These are phyloP conservation scores for Saccharomyces kudriavzevii DNA, from an alignment of 805 yeast species.

Conservation along the genomic window DNA sequence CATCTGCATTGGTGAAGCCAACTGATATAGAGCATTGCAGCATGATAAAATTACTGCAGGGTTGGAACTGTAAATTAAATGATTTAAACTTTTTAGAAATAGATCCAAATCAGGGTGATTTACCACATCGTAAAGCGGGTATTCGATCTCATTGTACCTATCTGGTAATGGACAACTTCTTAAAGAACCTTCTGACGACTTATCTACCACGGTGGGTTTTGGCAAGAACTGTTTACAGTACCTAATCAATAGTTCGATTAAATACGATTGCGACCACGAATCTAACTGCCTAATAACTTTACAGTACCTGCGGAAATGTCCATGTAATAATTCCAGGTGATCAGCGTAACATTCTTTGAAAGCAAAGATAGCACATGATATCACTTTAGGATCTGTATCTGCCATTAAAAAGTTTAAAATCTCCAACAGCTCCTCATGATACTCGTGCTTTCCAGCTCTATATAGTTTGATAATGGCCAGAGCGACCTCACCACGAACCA, in stretches of 20 bases:
- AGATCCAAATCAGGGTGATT: constrained; percentile 50
- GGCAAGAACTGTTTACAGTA: constrained; percentile 59
- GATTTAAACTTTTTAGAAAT: constrained; percentile 41
- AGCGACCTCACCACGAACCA: constrained; percentile 74
- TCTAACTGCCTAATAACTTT: constrained; percentile 46
- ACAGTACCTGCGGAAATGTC: constrained; percentile 55
- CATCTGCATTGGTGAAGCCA: constrained; percentile 52
- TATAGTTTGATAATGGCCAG: constrained; percentile 58
- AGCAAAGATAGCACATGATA: constrained; percentile 58
- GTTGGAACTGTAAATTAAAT: constrained; percentile 44
- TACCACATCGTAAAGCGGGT: constrained; percentile 35
- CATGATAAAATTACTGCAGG: constrained; percentile 56
- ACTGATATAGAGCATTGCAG: constrained; percentile 45
- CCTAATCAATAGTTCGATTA: constrained; percentile 55
- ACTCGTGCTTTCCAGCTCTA: constrained; percentile 35
- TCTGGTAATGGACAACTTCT: constrained; percentile 35
- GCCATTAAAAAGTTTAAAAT: constrained; percentile 46
- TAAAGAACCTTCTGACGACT: constrained; percentile 19
- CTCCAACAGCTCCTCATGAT: constrained; percentile 41
- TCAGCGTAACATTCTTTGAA: constrained; percentile 47
- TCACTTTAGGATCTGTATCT: constrained; percentile 61
- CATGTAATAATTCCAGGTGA: constrained; percentile 60
- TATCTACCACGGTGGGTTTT: constrained; percentile 39
- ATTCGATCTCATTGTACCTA: constrained; percentile 33
- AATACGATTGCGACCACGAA: constrained; percentile 57